Conservation (phyloP, 169 alveolate species). For the Babesia sp. region DNA sequence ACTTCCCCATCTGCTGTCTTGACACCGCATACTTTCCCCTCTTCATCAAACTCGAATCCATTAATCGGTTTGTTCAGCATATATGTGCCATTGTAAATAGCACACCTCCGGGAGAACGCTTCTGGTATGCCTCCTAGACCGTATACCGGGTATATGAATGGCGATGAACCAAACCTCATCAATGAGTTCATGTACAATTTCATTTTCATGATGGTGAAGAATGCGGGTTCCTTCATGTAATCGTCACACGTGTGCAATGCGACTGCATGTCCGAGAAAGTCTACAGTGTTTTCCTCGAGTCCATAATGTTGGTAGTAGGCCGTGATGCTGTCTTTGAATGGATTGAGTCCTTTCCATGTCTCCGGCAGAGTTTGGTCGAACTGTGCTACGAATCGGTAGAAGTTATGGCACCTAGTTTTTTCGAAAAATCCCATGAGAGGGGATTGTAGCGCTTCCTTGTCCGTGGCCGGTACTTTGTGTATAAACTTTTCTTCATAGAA, state of each 20-base stretch:
- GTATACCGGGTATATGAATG: conserved; percentile 97
- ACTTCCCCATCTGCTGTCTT: conserved; percentile 87
- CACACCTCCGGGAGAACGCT: conserved; percentile 94
- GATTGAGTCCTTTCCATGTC: conserved; percentile 90
- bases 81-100: conserved; percentile 96
- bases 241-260: conserved; percentile 94
- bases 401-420: conserved; percentile 94
- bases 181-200: conserved; percentile 91
- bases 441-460: conserved; percentile 94
- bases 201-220: conserved; percentile 88
- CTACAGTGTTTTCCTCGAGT: conserved; percentile 94
- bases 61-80: conserved; percentile 92
- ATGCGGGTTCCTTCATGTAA: conserved; percentile 87
- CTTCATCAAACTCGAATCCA: conserved; percentile 87
- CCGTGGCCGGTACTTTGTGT: conserved; percentile 98
- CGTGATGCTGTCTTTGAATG: conserved; percentile 82
- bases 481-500: conserved; percentile 91
- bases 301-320: conserved; percentile 88
- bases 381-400: conserved; percentile 88
- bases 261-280: conserved; percentile 97
- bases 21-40: conserved; percentile 91
- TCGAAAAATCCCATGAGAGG: conserved; percentile 95
- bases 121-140: conserved; percentile 99
- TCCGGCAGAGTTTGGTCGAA: conserved; percentile 84
- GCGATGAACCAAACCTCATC: conserved; percentile 95